Base-by-base conservation (phyloP, 371 early-diverging fungal species). In the Nematocida major region DNA sequence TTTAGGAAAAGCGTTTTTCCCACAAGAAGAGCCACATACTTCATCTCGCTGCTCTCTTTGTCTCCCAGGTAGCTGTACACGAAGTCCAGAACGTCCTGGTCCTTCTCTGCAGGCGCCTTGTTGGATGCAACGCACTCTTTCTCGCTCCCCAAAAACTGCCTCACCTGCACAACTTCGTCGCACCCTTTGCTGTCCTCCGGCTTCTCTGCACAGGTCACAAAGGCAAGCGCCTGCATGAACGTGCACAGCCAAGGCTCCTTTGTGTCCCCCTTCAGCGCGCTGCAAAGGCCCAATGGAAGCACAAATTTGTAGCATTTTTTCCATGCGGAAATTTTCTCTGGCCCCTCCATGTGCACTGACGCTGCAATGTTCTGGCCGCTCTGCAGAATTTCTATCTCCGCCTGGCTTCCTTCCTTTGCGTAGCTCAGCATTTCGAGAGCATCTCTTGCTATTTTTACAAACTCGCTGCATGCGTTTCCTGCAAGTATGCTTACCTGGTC, bases 171-270 rank as follows among this genome's bases (percentile, higher is more conserved):
- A 20, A 51, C 11, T 22, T 67, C 34, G 11, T 30, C 39, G 5
- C n/a, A 15, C 15, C 15, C 28, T 9, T 63, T 54, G 20, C 32
- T 32, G 4, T 0, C 39, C 54, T 26, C n/a, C n/a, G 34, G 34
- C 26, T 67, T 57, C 38, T 0, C 9, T 11, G 3, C 11, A 38
- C 32, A 39, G 18, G 18, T 24, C 7, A 40, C 11, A 54, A 54
- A 67, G 30, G 47, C 36, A n/a, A 67, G 26, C 13, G 67, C 28
- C 42, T 57, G 28, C 26, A 67, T 39, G 30, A 67, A 50, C n/a
- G 57, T 49, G 30, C 32, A 22, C 0, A 67, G 54, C 67, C 67
- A 67, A 2, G 48, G 67, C 51, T 67, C 67, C 40, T 67, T 67
- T 11, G 51, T 54, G 2, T 67, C 54, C 1, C 24, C 24, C 28